Base-by-base conservation (phyloP, 2,329 filamentous ascomycete species). In the Capronia coronata region DNA sequence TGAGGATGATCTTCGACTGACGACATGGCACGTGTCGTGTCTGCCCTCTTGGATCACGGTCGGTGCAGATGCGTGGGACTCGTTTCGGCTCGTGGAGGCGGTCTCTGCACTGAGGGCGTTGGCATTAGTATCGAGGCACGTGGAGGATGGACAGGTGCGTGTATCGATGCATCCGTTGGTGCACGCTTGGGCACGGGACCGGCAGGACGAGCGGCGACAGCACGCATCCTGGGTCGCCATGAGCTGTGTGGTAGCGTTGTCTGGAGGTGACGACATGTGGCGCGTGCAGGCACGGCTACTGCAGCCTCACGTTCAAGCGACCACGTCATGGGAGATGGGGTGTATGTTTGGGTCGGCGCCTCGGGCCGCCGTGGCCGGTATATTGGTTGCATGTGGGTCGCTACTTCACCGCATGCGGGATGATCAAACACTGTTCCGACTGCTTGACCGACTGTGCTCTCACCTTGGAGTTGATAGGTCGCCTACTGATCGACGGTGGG, bases 41-140 rank as follows among this genome's bases (percentile, higher is more conserved):
- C 51, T 63, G 16, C 58, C 56, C 34, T 41, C 4, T 44, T 62
- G 11, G 47, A 62, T 40, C 48, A 49, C 14, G 23, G 22, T 18
- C 23, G 50, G 59, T 21, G 43, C 39, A 1, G 53, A 63, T 8
- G 48, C 57, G 45, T 66, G 62, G 62, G 62, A 67, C 19, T 38
- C 52, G 30, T 60, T 57, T 43, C 62, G 61, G 49, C 49, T 62
- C 22, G 59, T 51, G 1, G 52, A 64, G 47, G 64, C 64, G 13
- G 54, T 53, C 25, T 48, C 51, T 54, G 27, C 59, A 11, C 62
- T 68, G 37, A 55, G 41, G 11, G 63, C 62, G 19, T 61, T 66
- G 46, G 64, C 62, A 3, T 52, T 67, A 14, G 54, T 65, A 8
- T 51, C 51, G 29, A 46, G 9, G 2, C 8, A 29, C 14, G 19